These are phyloP conservation scores for Monosporozyma unispora DNA, from an alignment of 805 yeast genomes.

Conservation along the genomic window DNA sequence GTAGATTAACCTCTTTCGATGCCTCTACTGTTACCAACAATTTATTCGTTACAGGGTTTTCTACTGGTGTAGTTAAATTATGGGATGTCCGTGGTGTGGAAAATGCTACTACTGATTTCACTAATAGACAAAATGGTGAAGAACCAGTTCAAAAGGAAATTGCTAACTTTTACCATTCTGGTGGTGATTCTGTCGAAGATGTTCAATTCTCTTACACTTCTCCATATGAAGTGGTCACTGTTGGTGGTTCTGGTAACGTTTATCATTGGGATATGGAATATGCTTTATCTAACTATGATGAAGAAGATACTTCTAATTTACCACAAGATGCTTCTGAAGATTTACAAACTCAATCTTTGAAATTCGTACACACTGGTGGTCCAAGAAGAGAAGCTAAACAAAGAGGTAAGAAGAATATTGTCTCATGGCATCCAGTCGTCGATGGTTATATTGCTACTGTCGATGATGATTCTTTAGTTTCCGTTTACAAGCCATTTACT, in stretches of 20 bases:
- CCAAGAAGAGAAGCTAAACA: constrained; percentile 13
- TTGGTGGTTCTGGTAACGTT: constrained; percentile 27
- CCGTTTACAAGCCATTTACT: constrained; percentile 26
- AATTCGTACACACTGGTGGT: constrained; percentile 25
- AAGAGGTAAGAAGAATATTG: constrained; percentile 19
- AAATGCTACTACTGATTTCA: constrained; percentile 18
- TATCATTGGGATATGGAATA: constrained; percentile 32
- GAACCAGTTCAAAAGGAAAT: constrained; percentile 24
- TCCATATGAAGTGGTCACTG: constrained; percentile 25
- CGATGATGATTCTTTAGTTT: constrained; percentile 27
- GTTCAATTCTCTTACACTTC: constrained; percentile 24
- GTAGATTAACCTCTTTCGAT: constrained; percentile 23
- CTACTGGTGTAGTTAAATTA: constrained; percentile 26
- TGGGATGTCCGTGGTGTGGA: constrained; percentile 30
- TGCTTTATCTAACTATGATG: constrained; percentile 36
- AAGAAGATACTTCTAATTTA: constrained; percentile 21
- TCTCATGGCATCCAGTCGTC: constrained; percentile 27
- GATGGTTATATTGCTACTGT: constrained; percentile 26
- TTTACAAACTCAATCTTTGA: constrained; percentile 23
- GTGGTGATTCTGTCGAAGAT: constrained; percentile 28
- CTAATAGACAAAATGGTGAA: constrained; percentile 23
- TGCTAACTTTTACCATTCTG: constrained; percentile 22
- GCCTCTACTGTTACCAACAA: constrained; percentile 22
- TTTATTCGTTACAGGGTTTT: constrained; percentile 26
- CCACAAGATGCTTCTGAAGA: constrained; percentile 28